A percentile compares a stretch with the other conserved stretches of the same genome.
Evolutionary conservation across 805 yeast species (phyloP).

Genomic region (Metschnikowia kofuensis): DNA sequence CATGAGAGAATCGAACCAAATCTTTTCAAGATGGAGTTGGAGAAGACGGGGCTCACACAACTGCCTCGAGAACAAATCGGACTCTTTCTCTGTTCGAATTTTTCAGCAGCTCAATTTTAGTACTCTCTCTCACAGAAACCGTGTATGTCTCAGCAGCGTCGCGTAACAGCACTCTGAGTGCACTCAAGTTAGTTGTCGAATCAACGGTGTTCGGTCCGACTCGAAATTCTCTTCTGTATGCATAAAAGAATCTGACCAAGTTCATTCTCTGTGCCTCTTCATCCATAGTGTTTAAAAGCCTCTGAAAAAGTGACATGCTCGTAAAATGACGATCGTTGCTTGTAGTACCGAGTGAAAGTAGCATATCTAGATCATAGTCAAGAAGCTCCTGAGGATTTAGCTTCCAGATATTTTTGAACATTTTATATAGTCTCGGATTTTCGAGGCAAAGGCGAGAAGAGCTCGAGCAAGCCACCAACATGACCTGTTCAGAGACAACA

Average conservation of each 20-base stretch:
- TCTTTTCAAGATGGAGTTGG: no score
- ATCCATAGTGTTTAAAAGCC: slow-evolving; percentile 7
- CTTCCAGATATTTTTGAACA: slow-evolving; percentile 11
- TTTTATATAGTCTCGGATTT: slow-evolving; percentile 8
- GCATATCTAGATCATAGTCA: slow-evolving; percentile 8
- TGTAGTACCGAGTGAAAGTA: slow-evolving; percentile 4
- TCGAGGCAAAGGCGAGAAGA: not conserved
- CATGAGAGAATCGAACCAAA: no score
- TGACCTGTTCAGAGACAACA: slow-evolving; percentile 11
- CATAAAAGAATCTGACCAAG: slow-evolving; percentile 7
- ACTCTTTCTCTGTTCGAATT: not conserved
- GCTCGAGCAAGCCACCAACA: not conserved
- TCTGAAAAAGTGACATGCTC: slow-evolving; percentile 1
- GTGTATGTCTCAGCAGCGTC: not conserved
- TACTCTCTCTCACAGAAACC: not conserved
- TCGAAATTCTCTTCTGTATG: slow-evolving; percentile 7
- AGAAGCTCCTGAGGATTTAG: slow-evolving; percentile 10
- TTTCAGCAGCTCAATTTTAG: not conserved
- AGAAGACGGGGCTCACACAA: not conserved
- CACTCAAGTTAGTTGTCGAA: not conserved
- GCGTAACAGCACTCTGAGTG: slow-evolving; percentile 1
- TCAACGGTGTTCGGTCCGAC: not conserved
- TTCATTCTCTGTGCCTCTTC: slow-evolving; percentile 15
- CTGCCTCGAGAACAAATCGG: not conserved
- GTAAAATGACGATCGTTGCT: slow-evolving; percentile 10